Evolutionary conservation across 225 moss, liverwort and hornwort species (phyloP), one percentile per base, ranked within the genome.

Genomic region (Bryum argenteum): DNA sequence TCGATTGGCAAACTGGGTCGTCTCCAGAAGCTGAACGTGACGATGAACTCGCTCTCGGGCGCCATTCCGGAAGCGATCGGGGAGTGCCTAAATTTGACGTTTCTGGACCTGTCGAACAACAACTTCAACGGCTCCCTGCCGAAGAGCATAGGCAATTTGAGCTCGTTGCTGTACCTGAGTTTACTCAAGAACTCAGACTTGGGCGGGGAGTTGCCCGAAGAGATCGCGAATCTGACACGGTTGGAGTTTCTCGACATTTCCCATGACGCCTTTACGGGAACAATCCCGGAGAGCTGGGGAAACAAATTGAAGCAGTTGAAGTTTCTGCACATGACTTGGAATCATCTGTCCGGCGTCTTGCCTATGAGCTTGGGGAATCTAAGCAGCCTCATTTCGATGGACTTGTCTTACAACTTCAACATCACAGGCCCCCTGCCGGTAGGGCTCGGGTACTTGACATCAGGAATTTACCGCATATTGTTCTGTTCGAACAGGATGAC

Each of bases 21-120:
- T 13, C 42, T 73, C 26, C 51, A 41, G 9, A n/a, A 54, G 9
- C 50, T 72, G 1, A 73, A 73, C 63, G 4, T 73, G 28, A 63
- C 72, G 63, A 5, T 5, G 5, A 73, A 64, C 9, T 18, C 9
- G 2, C 64, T 73, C 19, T 63, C 23, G 24, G 72, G 72, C 11
- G 10, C 42, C 42, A 64, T 64, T 55, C 55, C 72, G n/a, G 72
- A 73, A 18, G 72, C 54, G 64, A 17, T 73, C 54, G 72, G 72
- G 28, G 2, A 10, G 9, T 73, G 72, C 28, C 54, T 26, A 18
- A 40, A 55, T 13, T 10, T 73, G 54, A 63, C 18, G 63, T 3
- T 24, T 13, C 64, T 73, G 2, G 72, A 73, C 64, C 63, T 73
- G 4, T 73, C 63, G 14, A 73, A 73, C 44, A 73, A 73, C 64